These are phyloP conservation scores for Xylariaceae sp. DNA, from an alignment of 2,329 filamentous ascomycete genomes.

Conservation along the genomic window DNA sequence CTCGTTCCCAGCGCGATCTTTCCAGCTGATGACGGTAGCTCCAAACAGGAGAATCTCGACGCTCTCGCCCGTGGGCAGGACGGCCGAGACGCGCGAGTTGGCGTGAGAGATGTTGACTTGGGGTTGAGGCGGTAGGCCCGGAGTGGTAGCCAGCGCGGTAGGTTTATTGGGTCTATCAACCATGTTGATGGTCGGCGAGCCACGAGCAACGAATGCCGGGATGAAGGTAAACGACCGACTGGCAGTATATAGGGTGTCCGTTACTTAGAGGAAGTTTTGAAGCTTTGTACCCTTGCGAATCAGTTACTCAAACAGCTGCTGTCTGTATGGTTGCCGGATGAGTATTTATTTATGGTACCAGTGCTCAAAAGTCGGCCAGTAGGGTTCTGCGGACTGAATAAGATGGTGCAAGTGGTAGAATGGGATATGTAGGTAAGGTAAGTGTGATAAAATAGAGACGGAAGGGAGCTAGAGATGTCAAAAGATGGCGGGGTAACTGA, in stretches of 20 bases:
- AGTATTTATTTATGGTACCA: too few relatives aligned
- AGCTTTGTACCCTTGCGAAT: too few relatives aligned
- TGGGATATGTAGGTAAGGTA: not conserved
- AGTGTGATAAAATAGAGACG: not conserved
- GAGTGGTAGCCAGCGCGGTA: slow-evolving; percentile 74
- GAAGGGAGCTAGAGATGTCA: not conserved
- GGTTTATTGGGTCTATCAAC: slow-evolving; percentile 89
- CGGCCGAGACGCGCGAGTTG: slow-evolving; percentile 76
- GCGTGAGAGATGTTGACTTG: slow-evolving; percentile 76
- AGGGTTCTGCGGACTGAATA: too few relatives aligned
- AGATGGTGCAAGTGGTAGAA: not conserved
- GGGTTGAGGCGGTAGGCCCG: slow-evolving; percentile 74
- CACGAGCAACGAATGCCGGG: too few relatives aligned
- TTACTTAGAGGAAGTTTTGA: too few relatives aligned
- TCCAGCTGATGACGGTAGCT: slow-evolving; percentile 93
- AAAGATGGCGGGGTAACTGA: slow-evolving; percentile 17
- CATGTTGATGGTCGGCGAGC: slow-evolving; percentile 48
- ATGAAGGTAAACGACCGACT: too few relatives aligned
- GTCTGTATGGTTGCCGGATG: too few relatives aligned
- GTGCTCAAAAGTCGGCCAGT: too few relatives aligned
- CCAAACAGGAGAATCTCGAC: slow-evolving; percentile 88
- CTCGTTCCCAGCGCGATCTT: slow-evolving; percentile 77
- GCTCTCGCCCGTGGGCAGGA: slow-evolving; percentile 83
- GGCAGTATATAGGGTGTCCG: too few relatives aligned
- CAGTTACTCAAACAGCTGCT: too few relatives aligned